phyloP scores from a whole-genome alignment of 2,329 filamentous ascomycete genomes.

The Penicillium sp. region DNA sequence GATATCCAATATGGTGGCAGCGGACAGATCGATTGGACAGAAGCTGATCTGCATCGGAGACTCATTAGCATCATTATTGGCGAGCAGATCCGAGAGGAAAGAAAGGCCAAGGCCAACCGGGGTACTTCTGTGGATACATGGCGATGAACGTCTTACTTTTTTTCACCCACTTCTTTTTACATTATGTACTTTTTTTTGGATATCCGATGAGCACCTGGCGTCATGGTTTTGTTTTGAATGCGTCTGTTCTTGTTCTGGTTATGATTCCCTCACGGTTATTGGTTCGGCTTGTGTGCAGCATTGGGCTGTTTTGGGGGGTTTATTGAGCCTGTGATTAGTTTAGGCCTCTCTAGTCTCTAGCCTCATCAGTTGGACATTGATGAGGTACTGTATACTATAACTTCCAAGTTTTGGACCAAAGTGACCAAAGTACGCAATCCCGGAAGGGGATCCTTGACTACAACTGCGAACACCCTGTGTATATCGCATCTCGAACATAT shows the following conservation, averaged over 20 bases:
- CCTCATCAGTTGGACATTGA: slow-evolving; percentile 5
- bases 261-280: slow-evolving; percentile 24
- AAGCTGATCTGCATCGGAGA: slow-evolving; percentile 45
- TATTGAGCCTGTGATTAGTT: slow-evolving; percentile 3
- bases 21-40: slow-evolving; percentile 45
- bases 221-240: slow-evolving; percentile 17
- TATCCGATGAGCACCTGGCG: slow-evolving; percentile 13
- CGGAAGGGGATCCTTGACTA: slow-evolving; percentile 12
- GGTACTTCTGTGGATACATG: slow-evolving; percentile 29
- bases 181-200: slow-evolving; percentile 13
- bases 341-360: background rate
- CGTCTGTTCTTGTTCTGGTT: slow-evolving; percentile 10
- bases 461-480: slow-evolving; percentile 11
- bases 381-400: slow-evolving; percentile 1
- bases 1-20: slow-evolving; percentile 39
- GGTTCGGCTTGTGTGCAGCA: slow-evolving; percentile 11
- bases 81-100: slow-evolving; percentile 46
- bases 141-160: slow-evolving; percentile 22
- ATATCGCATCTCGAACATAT: slow-evolving; percentile 10
- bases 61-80: slow-evolving; percentile 50
- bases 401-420: background rate
- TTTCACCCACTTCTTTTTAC: slow-evolving; percentile 10
- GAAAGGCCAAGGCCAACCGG: slow-evolving; percentile 31
- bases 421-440: slow-evolving; percentile 4
- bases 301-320: slow-evolving; percentile 10